Base-by-base conservation (phyloP, 1,284 basidiomycete genomes). In the Neonothopanus nambi region DNA sequence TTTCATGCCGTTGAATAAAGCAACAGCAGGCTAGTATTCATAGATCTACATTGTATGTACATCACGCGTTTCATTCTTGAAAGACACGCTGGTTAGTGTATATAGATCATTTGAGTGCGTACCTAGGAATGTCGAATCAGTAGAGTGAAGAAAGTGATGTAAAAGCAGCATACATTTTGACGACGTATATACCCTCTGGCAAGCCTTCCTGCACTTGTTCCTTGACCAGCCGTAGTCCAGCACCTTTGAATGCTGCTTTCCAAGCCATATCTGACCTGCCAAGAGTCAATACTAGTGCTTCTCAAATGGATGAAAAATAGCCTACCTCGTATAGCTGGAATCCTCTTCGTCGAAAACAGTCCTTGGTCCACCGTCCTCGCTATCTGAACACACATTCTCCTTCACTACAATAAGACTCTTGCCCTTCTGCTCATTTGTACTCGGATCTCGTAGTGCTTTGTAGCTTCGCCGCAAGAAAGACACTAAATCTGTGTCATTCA, bases 321-420 rank as follows among this genome's bases (percentile, higher is more conserved):
- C 61, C 37, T 21, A 79, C 94, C 95, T 82, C 9, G 91, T 97
- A 65, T 95, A 72, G 64, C 90, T 95, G 12, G 91, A 94, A 70
- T 98, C 95, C 56, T 88, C 76, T 56, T 87, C 82, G 63, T 97
- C 95, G 63, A 93, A 92, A 15, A 87, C 70, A n/a, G 80, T 78
- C 13, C 76, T 74, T 0, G 84, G 74, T 5, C 70, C 68, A 0
- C 79, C 83, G 44, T 82, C 81, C 21, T 73, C 68, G 2, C 60
- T 59, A 62, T 92, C 82, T 5, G 71, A 65, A 65, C 92, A 95
- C n/a, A 89, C 64, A 67, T 98, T 98, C 71, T 98, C 95, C 70
- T 98, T 98, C 44, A 95, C 85, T 20, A 97, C 76, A 52, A 97
- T 90, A 26, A 91, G 59, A 52, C 87, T 81, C 51, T 67, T 68